phyloP scores from a whole-genome alignment of 2,329 filamentous ascomycete genomes.

The Seiridium unicorne region DNA sequence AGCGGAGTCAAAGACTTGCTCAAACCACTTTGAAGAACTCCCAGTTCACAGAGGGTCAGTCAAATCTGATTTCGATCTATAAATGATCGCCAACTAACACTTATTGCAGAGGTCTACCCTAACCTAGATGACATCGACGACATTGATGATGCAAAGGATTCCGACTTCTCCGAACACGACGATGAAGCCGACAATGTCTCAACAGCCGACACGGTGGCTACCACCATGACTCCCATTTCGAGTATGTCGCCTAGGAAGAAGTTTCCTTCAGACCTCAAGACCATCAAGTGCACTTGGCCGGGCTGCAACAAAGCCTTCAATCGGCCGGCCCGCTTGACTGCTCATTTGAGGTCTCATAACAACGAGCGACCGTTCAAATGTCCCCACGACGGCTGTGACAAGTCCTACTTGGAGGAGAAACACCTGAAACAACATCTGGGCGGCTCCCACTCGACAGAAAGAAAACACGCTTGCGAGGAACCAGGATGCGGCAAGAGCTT shows the following conservation, averaged over 20 bases:
- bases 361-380: slow-evolving; percentile 82
- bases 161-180: slow-evolving; percentile 16
- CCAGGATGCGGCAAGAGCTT: slow-evolving; percentile 78
- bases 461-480: slow-evolving; percentile 69
- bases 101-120: background rate
- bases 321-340: slow-evolving; percentile 74
- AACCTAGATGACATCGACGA: background rate
- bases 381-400: slow-evolving; percentile 67
- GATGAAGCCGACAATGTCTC: slow-evolving; percentile 16
- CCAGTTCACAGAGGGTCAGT: slow-evolving; percentile 10
- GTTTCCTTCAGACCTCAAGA: slow-evolving; percentile 73
- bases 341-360: slow-evolving; percentile 81
- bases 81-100: background rate
- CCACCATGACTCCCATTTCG: slow-evolving; percentile 49
- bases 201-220: slow-evolving; percentile 26
- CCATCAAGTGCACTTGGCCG: slow-evolving; percentile 70
- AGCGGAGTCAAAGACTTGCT: slow-evolving; percentile 11
- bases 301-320: slow-evolving; percentile 84
- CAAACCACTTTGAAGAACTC: background rate
- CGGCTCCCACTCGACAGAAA: slow-evolving; percentile 71
- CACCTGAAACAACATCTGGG: slow-evolving; percentile 85
- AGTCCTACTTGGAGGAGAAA: slow-evolving; percentile 82
- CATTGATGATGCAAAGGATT: background rate
- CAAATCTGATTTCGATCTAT: no score
- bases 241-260: slow-evolving; percentile 37